Base-by-base conservation (phyloP, 495 filamentous ascomycete genomes). In the Mycothermus thermophilus region DNA sequence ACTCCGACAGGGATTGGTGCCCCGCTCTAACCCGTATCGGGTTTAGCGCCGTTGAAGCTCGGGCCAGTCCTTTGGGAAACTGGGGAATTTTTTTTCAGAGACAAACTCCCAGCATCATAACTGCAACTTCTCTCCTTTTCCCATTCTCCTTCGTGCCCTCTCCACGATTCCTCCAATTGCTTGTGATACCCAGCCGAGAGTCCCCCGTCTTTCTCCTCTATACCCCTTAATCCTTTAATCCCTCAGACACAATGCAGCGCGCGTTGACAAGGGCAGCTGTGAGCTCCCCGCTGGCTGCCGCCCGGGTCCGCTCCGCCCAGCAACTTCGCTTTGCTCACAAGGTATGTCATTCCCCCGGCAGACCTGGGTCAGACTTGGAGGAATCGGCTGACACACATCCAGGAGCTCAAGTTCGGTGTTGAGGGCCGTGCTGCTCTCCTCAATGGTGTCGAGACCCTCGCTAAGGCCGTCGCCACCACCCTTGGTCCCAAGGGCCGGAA, bases 391-490 rank as follows among this genome's bases (percentile, higher is more conserved):
- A 46, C 34, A 24, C 8, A 12, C 2, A 4, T 31, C 29, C 52
- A 95, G 88, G 90, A 97, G 55, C 72, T 97, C 52, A 95, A 93
- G 69, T 97, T 97, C 51, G 92, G 90, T 49, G 90, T 95, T 43
- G 92, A 97, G 52, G 90, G 71, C 52, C 77, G 90, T 48, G 82
- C 85, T 51, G 59, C 82, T 46, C 75, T 97, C 35, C 77, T 97
- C 48, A 74, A 78, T 52, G 90, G 90, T 73, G 87, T 96, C 36
- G 90, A 97, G 58, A 94, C 92, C 41, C 76, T 97, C 28, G 86
- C 92, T 46, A 92, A 80, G 67, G 90, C 90, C 37, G 90, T 97
- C 37, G 82, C 90, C 27, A 94, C 92, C 39, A 97, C 90, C 41
- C 72, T 97, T 26, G 90, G 90, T 35, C 90, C 90, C 46, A 97